Base-by-base conservation (phyloP, 2,329 filamentous ascomycete species). In the Domatiomyces globalis region DNA sequence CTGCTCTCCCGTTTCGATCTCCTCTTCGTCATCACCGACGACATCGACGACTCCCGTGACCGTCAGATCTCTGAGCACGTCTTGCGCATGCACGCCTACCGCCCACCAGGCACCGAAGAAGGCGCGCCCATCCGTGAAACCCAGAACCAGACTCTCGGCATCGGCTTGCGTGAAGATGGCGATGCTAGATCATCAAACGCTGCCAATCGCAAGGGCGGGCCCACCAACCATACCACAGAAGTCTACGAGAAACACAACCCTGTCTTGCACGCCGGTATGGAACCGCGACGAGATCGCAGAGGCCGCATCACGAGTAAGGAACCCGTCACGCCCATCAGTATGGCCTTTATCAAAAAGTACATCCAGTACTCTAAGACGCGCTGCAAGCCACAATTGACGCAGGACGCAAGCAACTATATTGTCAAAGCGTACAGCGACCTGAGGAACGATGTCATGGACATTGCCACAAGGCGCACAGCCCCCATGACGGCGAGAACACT, bases 261-360 rank as follows among this genome's bases (percentile, higher is more conserved):
- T 27, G 94, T 96, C 87, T 78, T 98, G 43, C 92, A 98, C 64
- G 85, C 88, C 8, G 92, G 92, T 54, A 87, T 95, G 46, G 87
- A 82, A 5, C 70, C 87, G 15, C 19, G 45, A 8, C 20, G 45
- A 4, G 45, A 29, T 33, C 19, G 43, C 22, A 8, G 43, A 4
- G 84, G 85, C 8, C 79, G 87, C 42, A 85, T 86, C 9, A 72
- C 83, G 22, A 80, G 80, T 60, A 85, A 85, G 67, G 84, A 84
- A 58, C 80, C 85, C 4, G 86, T 98, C 12, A 56, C 52, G 15
- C 58, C 58, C 4, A 74, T 98, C 50, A 94, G 86, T 70, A 95
- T 98, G 54, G 86, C 89, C 0, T 98, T 98, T 70, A 88, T 98
- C 74, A 98, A 98, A 73, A 98, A 98, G 71, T 98, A 95, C 68